These are phyloP conservation scores for Fusarium pseudonygamai DNA, from an alignment of 2,329 filamentous ascomycete genomes.

Conservation along the genomic window DNA sequence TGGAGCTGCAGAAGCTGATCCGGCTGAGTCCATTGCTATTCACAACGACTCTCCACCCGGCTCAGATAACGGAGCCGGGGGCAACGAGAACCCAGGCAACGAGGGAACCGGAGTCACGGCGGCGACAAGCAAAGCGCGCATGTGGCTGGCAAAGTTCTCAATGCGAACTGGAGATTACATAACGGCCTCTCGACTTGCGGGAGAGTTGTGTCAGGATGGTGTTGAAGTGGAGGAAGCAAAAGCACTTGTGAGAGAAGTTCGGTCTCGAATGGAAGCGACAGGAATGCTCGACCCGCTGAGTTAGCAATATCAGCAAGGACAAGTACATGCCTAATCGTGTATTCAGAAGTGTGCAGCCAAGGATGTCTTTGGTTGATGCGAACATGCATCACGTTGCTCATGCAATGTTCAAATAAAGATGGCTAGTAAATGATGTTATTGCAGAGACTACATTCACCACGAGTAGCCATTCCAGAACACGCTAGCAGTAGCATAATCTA, in stretches of 20 bases:
- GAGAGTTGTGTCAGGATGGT: constrained; percentile 93
- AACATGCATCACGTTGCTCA: constrained; percentile 22
- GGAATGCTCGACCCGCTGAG: constrained; percentile 44
- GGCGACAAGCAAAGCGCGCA: constrained; percentile 88
- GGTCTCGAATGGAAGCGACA: constrained; percentile 74
- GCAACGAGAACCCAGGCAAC: constrained; percentile 46
- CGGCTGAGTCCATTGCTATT: constrained; percentile 62
- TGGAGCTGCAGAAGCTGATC: constrained; percentile 52
- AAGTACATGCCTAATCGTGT: constrained; percentile 5
- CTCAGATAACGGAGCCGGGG: constrained; percentile 52
- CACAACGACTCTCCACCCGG: constrained; percentile 62
- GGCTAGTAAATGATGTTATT: not conserved
- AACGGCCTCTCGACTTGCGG: constrained; percentile 81
- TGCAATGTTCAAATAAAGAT: constrained; percentile 15
- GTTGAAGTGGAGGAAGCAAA: constrained; percentile 98
- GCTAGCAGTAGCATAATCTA: not conserved
- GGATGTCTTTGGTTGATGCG: constrained; percentile 3
- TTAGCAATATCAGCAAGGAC: constrained; percentile 32
- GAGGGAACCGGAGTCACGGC: constrained; percentile 85
- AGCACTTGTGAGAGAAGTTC: constrained; percentile 85
- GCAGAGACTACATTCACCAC: not conserved
- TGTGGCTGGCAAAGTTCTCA: constrained; percentile 90
- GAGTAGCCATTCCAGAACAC: not conserved
- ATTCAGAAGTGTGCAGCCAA: not conserved
- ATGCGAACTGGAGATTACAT: constrained; percentile 79